Evolutionary conservation across 306 rosid species (phyloP).

Genomic region (Vigna hirtella): DNA sequence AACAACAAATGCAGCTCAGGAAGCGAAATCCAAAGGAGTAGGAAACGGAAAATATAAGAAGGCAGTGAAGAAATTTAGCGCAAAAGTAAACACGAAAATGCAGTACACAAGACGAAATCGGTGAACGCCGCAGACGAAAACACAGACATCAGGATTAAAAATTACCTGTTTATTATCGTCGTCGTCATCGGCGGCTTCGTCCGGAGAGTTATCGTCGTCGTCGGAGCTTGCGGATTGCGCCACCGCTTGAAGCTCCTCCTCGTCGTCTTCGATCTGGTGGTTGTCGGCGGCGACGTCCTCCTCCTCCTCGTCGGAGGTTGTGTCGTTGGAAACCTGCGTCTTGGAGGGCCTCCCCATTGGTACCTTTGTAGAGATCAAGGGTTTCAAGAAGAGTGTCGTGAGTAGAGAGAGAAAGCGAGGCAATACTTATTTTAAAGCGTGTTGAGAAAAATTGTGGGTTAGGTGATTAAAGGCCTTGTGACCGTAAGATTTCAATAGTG

Average conservation of each 20-base stretch:
- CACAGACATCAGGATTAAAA: background rate
- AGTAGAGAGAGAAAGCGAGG: slow-evolving; percentile 24
- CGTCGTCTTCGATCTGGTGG: slow-evolving; percentile 80
- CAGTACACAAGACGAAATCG: background rate
- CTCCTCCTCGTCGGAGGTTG: slow-evolving; percentile 62
- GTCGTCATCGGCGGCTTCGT: slow-evolving; percentile 26
- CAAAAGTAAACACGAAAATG: background rate
- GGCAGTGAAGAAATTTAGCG: background rate
- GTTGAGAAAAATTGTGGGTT: background rate
- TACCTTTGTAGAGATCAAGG: slow-evolving; percentile 57
- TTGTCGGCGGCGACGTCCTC: slow-evolving; percentile 55
- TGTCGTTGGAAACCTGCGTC: slow-evolving; percentile 55
- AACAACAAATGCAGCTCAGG: background rate
- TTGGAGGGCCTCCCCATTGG: slow-evolving; percentile 75
- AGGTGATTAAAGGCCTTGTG: slow-evolving; percentile 32
- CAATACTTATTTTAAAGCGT: slow-evolving; percentile 36
- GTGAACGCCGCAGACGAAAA: background rate
- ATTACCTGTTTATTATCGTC: slow-evolving; percentile 65
- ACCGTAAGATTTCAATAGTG: slow-evolving; percentile 50
- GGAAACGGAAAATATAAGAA: background rate
- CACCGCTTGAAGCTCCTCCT: slow-evolving; percentile 89
- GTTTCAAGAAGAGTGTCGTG: slow-evolving; percentile 48
- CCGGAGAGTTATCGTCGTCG: slow-evolving; percentile 48
- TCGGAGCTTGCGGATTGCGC: slow-evolving; percentile 85
- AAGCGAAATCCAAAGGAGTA: slow-evolving; percentile 5